Base-by-base conservation (phyloP, 2,329 filamentous ascomycete species). In the Tetracladium maxilliforme region DNA sequence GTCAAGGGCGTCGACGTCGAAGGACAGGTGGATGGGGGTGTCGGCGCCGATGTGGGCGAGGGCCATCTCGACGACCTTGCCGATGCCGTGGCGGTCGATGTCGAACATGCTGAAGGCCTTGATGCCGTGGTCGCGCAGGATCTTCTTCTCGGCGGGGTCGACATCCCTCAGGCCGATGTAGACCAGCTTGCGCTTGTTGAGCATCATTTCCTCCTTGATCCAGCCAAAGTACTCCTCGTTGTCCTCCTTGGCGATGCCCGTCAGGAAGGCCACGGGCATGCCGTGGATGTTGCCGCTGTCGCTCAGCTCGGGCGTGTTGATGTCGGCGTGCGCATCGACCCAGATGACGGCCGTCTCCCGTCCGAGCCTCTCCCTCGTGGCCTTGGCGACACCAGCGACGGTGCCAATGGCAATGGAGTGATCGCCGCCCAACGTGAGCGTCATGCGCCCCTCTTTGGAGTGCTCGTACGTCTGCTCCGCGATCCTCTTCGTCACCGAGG, bases 101-200 rank as follows among this genome's bases (percentile, higher is more conserved):
- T 98, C 90, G 48, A 93, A 90, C 90, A 98, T 98, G 56, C 78
- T 87, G 45, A 95, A 98, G 4, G 87, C 87, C 61, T 82, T 87
- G 60, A 98, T 90, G 21, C 78, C 76, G 44, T 95, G 62, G 37
- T 95, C 82, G 30, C 76, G 67, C 35, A 98, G 58, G 32, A 94
- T 81, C 56, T 73, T 69, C 75, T 94, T 95, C 72, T 98, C 90
- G 21, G 73, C 81, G n/a, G 68, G 54, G 48, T 98, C 90, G 16
- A 95, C 84, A 46, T 95, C 90, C 21, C 90, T 67, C 42, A 98
- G 62, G 16, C 86, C 90, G 47, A 98, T 98, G 55, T 98, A 98
- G 17, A 98, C 90, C 31, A 98, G 61, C 62, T 95, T 95, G 51
- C 69, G 75, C 29, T 75, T 52, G 50, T 65, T 87, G 29, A 74